phyloP scores from a whole-genome alignment of 148 eudicot species.

The Rhododendron kiyosumense region DNA sequence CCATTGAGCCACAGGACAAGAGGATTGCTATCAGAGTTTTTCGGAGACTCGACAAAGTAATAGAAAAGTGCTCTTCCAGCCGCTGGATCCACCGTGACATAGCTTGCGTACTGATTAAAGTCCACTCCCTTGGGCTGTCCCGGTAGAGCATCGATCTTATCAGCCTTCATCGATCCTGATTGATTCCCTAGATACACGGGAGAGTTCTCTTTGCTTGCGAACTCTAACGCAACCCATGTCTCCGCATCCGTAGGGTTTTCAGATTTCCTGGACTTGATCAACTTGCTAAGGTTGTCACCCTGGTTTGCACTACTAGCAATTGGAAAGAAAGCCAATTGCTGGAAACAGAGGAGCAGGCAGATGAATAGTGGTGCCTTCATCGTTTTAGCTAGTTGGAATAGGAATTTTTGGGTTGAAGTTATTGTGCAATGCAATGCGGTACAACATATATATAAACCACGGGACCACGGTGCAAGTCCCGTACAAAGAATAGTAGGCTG shows the following conservation, averaged over 20 bases:
- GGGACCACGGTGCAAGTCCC: no score
- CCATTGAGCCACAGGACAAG: conserved; percentile 31
- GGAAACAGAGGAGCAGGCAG: neutral
- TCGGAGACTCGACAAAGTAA: conserved; percentile 18
- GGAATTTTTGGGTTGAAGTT: neutral
- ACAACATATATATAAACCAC: neutral
- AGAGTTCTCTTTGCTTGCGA: neutral
- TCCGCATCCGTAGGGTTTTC: neutral
- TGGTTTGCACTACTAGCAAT: neutral
- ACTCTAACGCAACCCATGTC: neutral
- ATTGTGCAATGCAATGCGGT: neutral
- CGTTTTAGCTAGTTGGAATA: neutral
- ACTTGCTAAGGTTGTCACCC: conserved; percentile 1
- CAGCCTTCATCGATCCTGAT: conserved; percentile 4
- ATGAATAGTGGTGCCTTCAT: neutral
- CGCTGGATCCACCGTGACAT: conserved; percentile 14
- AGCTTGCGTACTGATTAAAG: conserved; percentile 21
- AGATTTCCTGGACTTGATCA: conserved; percentile 6
- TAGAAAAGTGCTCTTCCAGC: conserved; percentile 25
- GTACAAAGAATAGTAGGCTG: no score
- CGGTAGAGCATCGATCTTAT: conserved; percentile 17
- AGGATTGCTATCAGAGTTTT: conserved; percentile 7
- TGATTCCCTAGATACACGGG: neutral
- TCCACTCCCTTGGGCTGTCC: conserved; percentile 27
- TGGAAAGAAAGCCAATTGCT: neutral